These are phyloP conservation scores for Cruciata laevipes DNA, from an alignment of 257 asterid genomes.

Conservation along the genomic window DNA sequence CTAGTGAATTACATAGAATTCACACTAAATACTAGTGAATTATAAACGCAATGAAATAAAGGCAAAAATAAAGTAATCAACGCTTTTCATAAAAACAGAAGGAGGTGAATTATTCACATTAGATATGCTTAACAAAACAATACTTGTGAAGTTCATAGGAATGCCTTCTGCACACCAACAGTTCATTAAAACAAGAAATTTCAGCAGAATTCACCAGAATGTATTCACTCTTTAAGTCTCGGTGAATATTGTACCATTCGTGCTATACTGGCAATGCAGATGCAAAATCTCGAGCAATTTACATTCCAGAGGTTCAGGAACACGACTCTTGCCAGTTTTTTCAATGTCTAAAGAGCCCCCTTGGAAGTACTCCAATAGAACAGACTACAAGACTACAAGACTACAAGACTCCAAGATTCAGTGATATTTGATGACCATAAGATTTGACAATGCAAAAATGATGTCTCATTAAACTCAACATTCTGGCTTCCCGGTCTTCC, in stretches of 20 bases:
- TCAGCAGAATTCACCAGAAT: too few species aligned
- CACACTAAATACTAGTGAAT: too few species aligned
- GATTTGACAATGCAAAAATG: slow-evolving; percentile 65
- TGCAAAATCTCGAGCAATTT: slow-evolving; percentile 72
- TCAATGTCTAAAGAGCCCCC: slow-evolving; percentile 92
- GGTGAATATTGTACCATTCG: slow-evolving; percentile 65
- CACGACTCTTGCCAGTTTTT: slow-evolving; percentile 45
- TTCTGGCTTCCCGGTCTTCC: too few species aligned
- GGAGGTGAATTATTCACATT: too few species aligned
- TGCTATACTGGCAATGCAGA: slow-evolving; percentile 67
- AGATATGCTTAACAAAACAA: too few species aligned
- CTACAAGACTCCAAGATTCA: slow-evolving; percentile 20
- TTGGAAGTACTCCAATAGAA: slow-evolving; percentile 71
- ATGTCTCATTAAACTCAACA: slow-evolving; percentile 42
- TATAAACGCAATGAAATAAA: too few species aligned
- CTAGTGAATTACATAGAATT: too few species aligned
- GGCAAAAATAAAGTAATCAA: too few species aligned
- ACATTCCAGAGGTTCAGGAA: slow-evolving; percentile 41
- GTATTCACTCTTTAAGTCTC: slow-evolving; percentile 86
- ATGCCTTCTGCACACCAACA: too few species aligned
- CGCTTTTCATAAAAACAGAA: too few species aligned
- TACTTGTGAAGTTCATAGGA: too few species aligned
- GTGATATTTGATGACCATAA: slow-evolving; percentile 58
- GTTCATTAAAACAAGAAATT: too few species aligned
- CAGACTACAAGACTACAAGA: slow-evolving; percentile 48